Conservation (phyloP, 352 stramenopile species). For the Phytophthora hibernalis region DNA sequence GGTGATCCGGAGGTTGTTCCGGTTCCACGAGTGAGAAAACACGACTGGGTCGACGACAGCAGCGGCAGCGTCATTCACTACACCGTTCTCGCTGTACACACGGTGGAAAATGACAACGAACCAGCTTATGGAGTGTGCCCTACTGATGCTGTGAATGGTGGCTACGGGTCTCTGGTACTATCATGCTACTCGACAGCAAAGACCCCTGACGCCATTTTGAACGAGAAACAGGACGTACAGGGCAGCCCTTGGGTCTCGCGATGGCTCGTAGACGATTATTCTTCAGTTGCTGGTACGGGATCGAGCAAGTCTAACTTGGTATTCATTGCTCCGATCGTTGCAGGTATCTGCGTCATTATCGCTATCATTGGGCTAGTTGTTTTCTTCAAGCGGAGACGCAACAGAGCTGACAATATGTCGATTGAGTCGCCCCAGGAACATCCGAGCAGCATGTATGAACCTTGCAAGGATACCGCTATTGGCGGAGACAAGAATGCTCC, state of each 20-base stretch:
- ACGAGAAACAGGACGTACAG: slow-evolving; percentile 2
- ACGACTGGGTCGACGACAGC: slow-evolving; percentile 23
- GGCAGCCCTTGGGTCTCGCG: slow-evolving; percentile 16
- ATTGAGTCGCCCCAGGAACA: not conserved
- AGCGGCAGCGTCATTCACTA: slow-evolving; percentile 14
- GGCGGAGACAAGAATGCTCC: not conserved
- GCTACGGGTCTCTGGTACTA: slow-evolving; percentile 26
- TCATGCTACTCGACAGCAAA: slow-evolving; percentile 21
- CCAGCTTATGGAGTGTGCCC: slow-evolving; percentile 17
- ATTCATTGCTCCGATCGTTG: slow-evolving; percentile 24
- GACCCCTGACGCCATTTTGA: not conserved
- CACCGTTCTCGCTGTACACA: slow-evolving; percentile 26
- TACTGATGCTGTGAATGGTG: not conserved
- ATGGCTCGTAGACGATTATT: slow-evolving; percentile 15
- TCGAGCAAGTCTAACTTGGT: slow-evolving; percentile 7
- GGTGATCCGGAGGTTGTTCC: slow-evolving; percentile 16
- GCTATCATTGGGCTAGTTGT: slow-evolving; percentile 5
- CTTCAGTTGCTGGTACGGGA: not conserved
- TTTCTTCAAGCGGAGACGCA: slow-evolving; percentile 3
- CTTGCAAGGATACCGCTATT: not conserved
- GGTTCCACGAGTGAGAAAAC: not conserved
- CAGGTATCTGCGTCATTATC: not conserved
- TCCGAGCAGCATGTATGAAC: not conserved
- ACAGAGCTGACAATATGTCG: not conserved
- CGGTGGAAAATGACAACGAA: slow-evolving; percentile 7